phyloP scores from a whole-genome alignment of 2,329 filamentous ascomycete species.

The Colletotrichum sp. region DNA sequence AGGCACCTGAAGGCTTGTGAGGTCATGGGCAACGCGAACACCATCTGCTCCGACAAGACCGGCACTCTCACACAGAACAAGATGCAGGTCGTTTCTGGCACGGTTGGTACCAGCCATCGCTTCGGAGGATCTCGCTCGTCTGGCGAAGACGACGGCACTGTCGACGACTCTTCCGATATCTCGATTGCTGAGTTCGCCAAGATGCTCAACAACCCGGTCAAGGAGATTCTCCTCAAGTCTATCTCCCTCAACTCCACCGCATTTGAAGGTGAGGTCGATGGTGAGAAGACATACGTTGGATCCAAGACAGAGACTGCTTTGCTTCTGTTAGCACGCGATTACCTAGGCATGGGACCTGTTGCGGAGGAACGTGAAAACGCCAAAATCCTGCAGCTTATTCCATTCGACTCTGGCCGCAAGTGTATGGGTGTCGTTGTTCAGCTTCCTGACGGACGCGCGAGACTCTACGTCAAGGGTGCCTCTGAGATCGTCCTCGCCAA shows the following conservation, averaged over 20 bases:
- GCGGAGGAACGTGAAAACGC: conserved; percentile 66
- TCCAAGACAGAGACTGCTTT: conserved; percentile 81
- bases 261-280: conserved; percentile 76
- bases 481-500: conserved; percentile 67
- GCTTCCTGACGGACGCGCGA: conserved; percentile 53
- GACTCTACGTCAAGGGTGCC: conserved; percentile 68
- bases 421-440: conserved; percentile 69
- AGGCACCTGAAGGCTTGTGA: conserved; percentile 79
- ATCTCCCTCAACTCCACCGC: conserved; percentile 74
- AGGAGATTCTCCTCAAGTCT: conserved; percentile 62
- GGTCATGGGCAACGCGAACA: conserved; percentile 81
- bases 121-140: conserved; percentile 51
- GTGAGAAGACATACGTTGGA: conserved; percentile 70
- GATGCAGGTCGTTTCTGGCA: conserved; percentile 70
- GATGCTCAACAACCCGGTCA: conserved; percentile 50
- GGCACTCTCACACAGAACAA: conserved; percentile 72
- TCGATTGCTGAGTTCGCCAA: conserved; percentile 51
- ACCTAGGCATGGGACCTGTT: conserved; percentile 71
- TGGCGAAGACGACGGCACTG: conserved; percentile 24
- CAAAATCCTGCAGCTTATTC: conserved; percentile 69
- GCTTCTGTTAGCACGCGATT: conserved; percentile 70
- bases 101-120: conserved; percentile 58
- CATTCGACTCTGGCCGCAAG: conserved; percentile 78
- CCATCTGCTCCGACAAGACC: conserved; percentile 73
- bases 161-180: conserved; percentile 40